Base-by-base conservation (phyloP, 441 rosid genomes). In the Viola pubescens region DNA sequence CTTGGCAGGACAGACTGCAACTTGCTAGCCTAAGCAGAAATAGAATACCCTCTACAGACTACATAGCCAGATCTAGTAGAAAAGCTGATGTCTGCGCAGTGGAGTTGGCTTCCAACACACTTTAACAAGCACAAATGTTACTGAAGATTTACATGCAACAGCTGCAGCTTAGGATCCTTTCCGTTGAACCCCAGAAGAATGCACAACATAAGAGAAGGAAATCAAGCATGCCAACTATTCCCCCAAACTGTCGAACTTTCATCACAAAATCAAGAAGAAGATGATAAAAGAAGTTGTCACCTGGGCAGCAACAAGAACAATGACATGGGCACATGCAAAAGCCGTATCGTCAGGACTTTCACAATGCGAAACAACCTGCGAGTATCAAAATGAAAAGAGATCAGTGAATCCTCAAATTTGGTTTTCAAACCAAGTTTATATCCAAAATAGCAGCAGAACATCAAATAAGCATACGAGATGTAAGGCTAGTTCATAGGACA, bases 231-330 rank as follows among this genome's bases (percentile, higher is more conserved):
- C 34, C 34, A 26, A 26, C 34, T 26, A 26, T 26, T 26, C 34
- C 3, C 34, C 34, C 34, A 26, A 26, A 26, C 34, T 26, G 34
- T 26, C 34, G 34, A 26, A 26, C 47, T 38, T 34, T 14, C 5
- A 7, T 9, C 44, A 12, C 19, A 41, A 52, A 12, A 26, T 13
- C 50, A 11, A 26, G n/a, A 11, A 26, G n/a, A 47, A 56, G 4
- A 26, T 26, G 48, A 38, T 9, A 40, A 52, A 55, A 13, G 40
- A 47, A 44, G 40, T 11, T 9, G 16, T 44, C 76, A 92, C 98
- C 94, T 89, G 80, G 19, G 96, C 82, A 41, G 85, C 69, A 60
- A 92, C 86, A 14, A 75, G 75, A 72, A 84, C 84, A 59, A 89
- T 77, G 63, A 89, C 90, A 53, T 87, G 70, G 54, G 85, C 84